Evolutionary conservation across 2,329 filamentous ascomycete genomes (phyloP), one percentile per base, ranked within the genome.

Genomic region (Fusarium pseudograminearum): DNA sequence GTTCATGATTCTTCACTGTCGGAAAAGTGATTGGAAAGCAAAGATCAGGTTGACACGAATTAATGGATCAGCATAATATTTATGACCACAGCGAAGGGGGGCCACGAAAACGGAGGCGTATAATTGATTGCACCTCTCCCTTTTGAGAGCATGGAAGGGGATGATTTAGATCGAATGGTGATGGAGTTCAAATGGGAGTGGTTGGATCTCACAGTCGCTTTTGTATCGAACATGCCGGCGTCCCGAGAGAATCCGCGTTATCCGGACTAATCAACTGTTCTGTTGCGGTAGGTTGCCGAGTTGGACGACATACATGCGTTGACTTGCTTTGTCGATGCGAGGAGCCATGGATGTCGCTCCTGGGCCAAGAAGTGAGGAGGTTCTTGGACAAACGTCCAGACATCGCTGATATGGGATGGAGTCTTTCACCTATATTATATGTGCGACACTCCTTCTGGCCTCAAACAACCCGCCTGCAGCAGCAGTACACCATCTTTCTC

Each of bases 61-160:
- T 71, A 70, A 70, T 70, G 67, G 67, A 71, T 56, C 63, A 65
- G 44, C 59, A 70, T 70, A 60, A 70, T 61, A 41, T 51, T 68
- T 65, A 70, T 71, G 67, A 70, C 67, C 58, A 68, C 48, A 65
- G 33, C 47, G 48, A 56, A 57, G 44, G 48, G 38, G 47, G 31
- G n/a, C 53, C 42, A 57, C 38, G 42, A 61, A 52, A 57, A 54
- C 42, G 46, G 41, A 28, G 67, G 67, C 55, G 61, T 42, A 65
- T 44, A 67, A 45, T 64, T 65, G 55, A 44, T 64, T 65, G 48
- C 47, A 52, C 64, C 55, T 60, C 38, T 50, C 45, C 36, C 48
- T 47, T 70, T 69, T 57, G 50, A 40, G 44, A 55, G 48, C 48
- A 65, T 54, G 28, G 54, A 31, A 45, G 47, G 45, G 22, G 50